Evolutionary conservation across 352 stramenopile species (phyloP).

Genomic region (Hyaloperonospora brassicae): DNA sequence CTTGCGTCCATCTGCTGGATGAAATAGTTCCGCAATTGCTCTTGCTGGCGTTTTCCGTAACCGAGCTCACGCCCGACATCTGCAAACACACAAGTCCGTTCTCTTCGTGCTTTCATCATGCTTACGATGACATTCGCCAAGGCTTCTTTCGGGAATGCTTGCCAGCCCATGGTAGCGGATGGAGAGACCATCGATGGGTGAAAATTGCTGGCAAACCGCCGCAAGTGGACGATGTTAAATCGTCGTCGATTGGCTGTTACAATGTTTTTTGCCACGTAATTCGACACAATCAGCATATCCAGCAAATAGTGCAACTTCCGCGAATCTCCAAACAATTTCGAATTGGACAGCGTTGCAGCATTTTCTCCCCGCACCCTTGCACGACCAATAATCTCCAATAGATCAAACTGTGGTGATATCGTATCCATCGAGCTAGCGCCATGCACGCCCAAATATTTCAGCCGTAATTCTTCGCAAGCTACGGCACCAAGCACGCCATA

Average conservation of each 20-base stretch:
- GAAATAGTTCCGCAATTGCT: slow-evolving; percentile 79
- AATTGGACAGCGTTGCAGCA: slow-evolving; percentile 45
- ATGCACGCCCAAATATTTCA: slow-evolving; percentile 62
- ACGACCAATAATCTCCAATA: slow-evolving; percentile 72
- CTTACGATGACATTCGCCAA: slow-evolving; percentile 52
- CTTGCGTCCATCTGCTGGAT: slow-evolving; percentile 60
- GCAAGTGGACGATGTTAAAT: slow-evolving; percentile 80
- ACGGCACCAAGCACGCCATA: slow-evolving; percentile 59
- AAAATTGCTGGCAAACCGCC: slow-evolving; percentile 52
- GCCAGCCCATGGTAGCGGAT: slow-evolving; percentile 39
- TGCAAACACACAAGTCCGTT: slow-evolving; percentile 73
- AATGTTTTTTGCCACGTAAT: slow-evolving; percentile 71
- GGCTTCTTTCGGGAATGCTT: slow-evolving; percentile 55
- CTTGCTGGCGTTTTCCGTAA: slow-evolving; percentile 67
- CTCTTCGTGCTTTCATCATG: slow-evolving; percentile 53
- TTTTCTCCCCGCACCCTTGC: slow-evolving; percentile 51
- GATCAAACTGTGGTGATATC: slow-evolving; percentile 59
- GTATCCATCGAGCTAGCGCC: slow-evolving; percentile 48
- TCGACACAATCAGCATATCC: slow-evolving; percentile 56
- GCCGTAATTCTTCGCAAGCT: slow-evolving; percentile 52
- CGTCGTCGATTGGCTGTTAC: slow-evolving; percentile 52
- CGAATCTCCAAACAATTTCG: slow-evolving; percentile 54
- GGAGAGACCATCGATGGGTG: slow-evolving; percentile 63
- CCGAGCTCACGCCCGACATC: slow-evolving; percentile 77
- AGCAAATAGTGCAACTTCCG: slow-evolving; percentile 78